Percentiles rank a stretch among this genome's conserved stretches.
Conservation (phyloP, 73 alveolate species). For the Symbiodinium pilosum region DNA sequence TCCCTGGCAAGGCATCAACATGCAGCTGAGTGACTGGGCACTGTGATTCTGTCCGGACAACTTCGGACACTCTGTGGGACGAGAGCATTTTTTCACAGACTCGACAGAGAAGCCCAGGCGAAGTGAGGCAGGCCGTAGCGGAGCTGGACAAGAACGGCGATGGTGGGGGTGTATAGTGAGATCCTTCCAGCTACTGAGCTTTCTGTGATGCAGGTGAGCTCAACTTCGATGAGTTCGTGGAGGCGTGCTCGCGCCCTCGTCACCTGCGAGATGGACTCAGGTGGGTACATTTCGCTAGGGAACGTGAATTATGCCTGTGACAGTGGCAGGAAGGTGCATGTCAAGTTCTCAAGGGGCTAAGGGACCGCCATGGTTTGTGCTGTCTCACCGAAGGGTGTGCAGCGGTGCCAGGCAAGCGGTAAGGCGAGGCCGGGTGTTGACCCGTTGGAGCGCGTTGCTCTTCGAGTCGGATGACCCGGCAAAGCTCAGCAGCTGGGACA, state of each 20-base stretch:
- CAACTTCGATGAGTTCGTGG: constrained; percentile 65
- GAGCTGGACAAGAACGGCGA: constrained; percentile 62
- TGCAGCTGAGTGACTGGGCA: neutral
- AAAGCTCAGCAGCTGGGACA: neutral
- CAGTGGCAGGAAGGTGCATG: too few species aligned
- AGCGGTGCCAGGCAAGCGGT: constrained; percentile 41
- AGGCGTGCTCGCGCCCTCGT: constrained; percentile 8
- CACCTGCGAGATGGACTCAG: neutral
- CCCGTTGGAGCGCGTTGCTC: constrained; percentile 93
- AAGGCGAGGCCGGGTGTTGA: constrained; percentile 61
- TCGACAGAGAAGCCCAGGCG: neutral
- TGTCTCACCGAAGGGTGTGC: too few species aligned
- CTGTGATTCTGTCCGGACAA: neutral
- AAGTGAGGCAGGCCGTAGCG: constrained; percentile 25
- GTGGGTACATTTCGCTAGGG: neutral
- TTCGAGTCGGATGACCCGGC: constrained; percentile 59
- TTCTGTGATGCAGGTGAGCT: constrained; percentile 39
- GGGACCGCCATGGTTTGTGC: too few species aligned
- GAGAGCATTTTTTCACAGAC: neutral
- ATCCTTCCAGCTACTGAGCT: neutral
- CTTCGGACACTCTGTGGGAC: neutral
- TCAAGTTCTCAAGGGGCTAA: neutral
- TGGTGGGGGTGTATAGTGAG: neutral
- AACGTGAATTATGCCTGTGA: too few species aligned
- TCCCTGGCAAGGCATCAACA: neutral